These are phyloP conservation scores for Solanum pimpinellifolium DNA, from an alignment of 257 asterid species.

Conservation along the genomic window DNA sequence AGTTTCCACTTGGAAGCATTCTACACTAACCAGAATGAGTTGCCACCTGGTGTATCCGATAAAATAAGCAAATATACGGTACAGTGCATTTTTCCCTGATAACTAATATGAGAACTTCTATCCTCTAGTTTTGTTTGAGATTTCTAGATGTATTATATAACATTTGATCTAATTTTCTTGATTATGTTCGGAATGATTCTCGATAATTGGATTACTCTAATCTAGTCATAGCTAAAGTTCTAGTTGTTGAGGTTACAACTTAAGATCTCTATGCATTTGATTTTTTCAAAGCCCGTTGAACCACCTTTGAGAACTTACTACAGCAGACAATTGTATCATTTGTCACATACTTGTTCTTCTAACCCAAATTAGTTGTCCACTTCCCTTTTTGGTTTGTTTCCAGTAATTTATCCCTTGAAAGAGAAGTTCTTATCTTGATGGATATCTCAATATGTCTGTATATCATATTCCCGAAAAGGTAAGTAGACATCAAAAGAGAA, in stretches of 20 bases:
- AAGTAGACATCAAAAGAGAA: background rate
- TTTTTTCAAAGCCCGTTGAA: background rate
- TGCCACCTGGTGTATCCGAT: constrained; percentile 54
- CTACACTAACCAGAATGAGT: constrained; percentile 56
- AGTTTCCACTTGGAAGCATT: constrained; percentile 58
- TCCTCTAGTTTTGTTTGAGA: background rate
- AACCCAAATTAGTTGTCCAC: background rate
- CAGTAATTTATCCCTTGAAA: background rate
- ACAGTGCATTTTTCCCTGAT: background rate
- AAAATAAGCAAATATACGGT: constrained; percentile 73
- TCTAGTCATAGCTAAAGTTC: background rate
- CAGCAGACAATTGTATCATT: background rate
- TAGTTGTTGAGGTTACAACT: background rate
- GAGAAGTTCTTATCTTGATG: background rate
- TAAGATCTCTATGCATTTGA: background rate
- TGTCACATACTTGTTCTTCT: background rate
- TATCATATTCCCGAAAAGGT: background rate
- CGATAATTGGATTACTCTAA: background rate
- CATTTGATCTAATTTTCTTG: background rate
- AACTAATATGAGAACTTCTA: background rate
- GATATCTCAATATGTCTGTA: background rate
- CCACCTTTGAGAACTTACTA: background rate
- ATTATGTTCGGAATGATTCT: background rate
- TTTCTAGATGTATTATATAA: background rate
- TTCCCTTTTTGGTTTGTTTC: background rate